Conservation (phyloP, 805 yeast species). For the Blastobotrys terrestris region DNA sequence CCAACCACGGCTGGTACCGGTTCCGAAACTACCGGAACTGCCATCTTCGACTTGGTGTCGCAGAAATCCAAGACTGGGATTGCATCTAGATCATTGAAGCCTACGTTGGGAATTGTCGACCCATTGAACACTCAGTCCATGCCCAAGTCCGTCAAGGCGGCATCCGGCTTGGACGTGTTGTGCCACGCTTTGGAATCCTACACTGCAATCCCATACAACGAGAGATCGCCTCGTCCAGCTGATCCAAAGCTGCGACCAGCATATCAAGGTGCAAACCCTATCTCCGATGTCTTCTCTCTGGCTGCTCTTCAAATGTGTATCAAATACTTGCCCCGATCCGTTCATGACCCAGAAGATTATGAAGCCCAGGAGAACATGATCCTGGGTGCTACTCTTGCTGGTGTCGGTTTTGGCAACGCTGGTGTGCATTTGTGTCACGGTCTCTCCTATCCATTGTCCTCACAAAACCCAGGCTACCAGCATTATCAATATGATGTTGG, state of each 20-base stretch:
- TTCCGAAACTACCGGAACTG: constrained; percentile 42
- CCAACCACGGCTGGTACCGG: constrained; percentile 46
- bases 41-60: constrained; percentile 37
- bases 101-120: constrained; percentile 39
- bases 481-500: constrained; percentile 35
- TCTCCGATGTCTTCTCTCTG: constrained; percentile 39
- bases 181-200: constrained; percentile 42
- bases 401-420: constrained; percentile 42
- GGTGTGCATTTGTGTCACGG: constrained; percentile 41
- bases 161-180: constrained; percentile 40
- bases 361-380: constrained; percentile 40
- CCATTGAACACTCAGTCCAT: constrained; percentile 37
- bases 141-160: constrained; percentile 38
- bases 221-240: constrained; percentile 34
- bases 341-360: constrained; percentile 35
- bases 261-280: constrained; percentile 41
- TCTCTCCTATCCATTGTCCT: constrained; percentile 35
- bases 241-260: constrained; percentile 36
- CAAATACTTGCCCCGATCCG: constrained; percentile 36
- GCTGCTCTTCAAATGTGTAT: constrained; percentile 37
- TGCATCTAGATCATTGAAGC: constrained; percentile 38
- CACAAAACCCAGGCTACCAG: constrained; percentile 33
- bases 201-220: constrained; percentile 39
- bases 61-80: constrained; percentile 39
- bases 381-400: constrained; percentile 41